Percentiles rank a stretch among this genome's conserved stretches.
Evolutionary conservation across 23 red algal species (phyloP).

Genomic region (Chondrus crispus): DNA sequence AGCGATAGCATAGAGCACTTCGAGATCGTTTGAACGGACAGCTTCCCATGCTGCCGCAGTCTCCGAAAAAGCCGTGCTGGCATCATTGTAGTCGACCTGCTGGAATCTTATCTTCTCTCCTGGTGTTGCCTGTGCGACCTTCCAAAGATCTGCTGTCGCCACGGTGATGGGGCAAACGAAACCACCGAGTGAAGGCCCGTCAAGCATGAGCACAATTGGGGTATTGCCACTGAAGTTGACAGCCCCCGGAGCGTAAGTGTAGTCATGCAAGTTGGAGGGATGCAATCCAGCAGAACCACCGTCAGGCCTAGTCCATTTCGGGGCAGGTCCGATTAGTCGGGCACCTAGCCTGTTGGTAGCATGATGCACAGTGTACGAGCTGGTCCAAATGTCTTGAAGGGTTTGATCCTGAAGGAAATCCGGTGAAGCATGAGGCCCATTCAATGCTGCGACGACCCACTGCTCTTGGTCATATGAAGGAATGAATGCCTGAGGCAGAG

Average conservation of each 20-base stretch:
- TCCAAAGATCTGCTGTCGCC: conserved; percentile 62
- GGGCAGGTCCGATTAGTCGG: conserved; percentile 60
- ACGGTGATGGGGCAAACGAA: conserved; percentile 79
- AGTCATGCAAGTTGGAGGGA: conserved; percentile 76
- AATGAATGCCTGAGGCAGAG: neutral
- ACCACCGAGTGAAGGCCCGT: conserved; percentile 64
- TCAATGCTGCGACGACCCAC: conserved; percentile 50
- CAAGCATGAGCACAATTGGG: conserved; percentile 75
- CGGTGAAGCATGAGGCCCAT: conserved; percentile 57
- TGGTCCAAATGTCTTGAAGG: conserved; percentile 17
- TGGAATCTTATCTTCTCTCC: conserved; percentile 50
- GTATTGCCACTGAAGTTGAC: conserved; percentile 83
- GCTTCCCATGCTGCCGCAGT: conserved; percentile 52
- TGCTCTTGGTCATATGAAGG: neutral
- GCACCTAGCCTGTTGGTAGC: conserved; percentile 71
- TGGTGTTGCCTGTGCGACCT: conserved; percentile 61
- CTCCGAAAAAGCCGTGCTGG: neutral
- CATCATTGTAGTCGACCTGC: conserved; percentile 55
- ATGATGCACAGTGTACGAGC: conserved; percentile 60
- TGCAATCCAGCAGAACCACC: conserved; percentile 71
- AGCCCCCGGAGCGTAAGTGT: conserved; percentile 65
- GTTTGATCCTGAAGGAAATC: conserved; percentile 51
- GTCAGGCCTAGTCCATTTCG: conserved; percentile 52
- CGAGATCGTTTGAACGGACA: neutral
- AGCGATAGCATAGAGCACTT: neutral